A percentile compares a stretch with the other conserved stretches of the same genome.
These are phyloP conservation scores for Zasmidium citrigriseum DNA, from an alignment of 2,329 filamentous ascomycete species.

Conservation along the genomic window DNA sequence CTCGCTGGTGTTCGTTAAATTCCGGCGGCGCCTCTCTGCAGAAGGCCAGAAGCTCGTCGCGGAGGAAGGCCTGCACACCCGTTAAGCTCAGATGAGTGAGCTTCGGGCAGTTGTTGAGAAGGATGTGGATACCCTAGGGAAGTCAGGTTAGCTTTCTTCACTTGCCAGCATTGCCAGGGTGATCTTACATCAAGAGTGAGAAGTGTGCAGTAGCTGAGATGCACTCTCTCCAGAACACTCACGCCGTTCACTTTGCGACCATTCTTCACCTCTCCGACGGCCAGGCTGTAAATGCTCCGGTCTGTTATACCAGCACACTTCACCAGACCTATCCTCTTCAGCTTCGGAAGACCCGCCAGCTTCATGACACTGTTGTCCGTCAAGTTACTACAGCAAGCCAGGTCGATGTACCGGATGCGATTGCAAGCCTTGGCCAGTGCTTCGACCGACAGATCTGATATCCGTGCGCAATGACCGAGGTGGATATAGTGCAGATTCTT, in stretches of 20 bases:
- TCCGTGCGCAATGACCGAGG: constrained; percentile 86
- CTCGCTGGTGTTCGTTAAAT: constrained; percentile 92
- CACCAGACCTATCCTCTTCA: constrained; percentile 91
- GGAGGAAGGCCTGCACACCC: constrained; percentile 86
- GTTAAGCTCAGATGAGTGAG: constrained; percentile 94
- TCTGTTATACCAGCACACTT: constrained; percentile 93
- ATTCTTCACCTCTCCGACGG: constrained; percentile 50
- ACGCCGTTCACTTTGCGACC: constrained; percentile 45
- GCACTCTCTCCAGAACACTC: constrained; percentile 84
- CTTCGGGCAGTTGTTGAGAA: constrained; percentile 88
- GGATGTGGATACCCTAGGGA: constrained; percentile 83
- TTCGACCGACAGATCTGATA: constrained; percentile 87
- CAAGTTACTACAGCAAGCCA: constrained; percentile 89
- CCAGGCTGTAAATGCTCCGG: constrained; percentile 80
- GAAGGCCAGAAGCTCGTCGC: constrained; percentile 79
- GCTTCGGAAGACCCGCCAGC: constrained; percentile 82
- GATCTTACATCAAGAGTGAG: constrained; percentile 74
- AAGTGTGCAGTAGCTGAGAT: constrained; percentile 91
- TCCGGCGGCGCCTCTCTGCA: constrained; percentile 88
- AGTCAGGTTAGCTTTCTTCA: constrained; percentile 33
- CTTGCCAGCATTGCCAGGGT: neutral
- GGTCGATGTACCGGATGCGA: constrained; percentile 92
- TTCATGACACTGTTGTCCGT: constrained; percentile 85
- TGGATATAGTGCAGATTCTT: constrained; percentile 98
- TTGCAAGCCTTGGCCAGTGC: constrained; percentile 83